A percentile compares a stretch with the other conserved stretches of the same genome.
These are phyloP conservation scores for Aureococcus anophagefferens DNA, from an alignment of 108 stramenopile species.

Conservation along the genomic window DNA sequence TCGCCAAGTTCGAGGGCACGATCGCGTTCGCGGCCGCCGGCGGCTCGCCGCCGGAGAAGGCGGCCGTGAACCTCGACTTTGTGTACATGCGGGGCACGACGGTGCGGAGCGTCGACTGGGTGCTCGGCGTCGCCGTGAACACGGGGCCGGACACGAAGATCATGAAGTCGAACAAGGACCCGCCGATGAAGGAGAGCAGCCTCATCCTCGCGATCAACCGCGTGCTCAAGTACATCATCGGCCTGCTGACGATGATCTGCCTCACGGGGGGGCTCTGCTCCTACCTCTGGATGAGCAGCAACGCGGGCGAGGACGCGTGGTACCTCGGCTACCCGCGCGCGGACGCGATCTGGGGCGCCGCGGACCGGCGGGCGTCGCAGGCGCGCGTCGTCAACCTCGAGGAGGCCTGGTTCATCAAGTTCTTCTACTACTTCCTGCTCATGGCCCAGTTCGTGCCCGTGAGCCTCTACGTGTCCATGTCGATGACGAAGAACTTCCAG, in stretches of 20 bases:
- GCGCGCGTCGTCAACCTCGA: too few species aligned
- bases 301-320: constrained; percentile 25
- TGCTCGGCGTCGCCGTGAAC: constrained; percentile 79
- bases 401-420: too few species aligned
- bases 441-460: constrained; percentile 58
- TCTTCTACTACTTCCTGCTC: constrained; percentile 67
- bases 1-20: constrained; percentile 74
- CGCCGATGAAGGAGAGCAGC: constrained; percentile 80
- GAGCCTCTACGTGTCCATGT: constrained; percentile 47
- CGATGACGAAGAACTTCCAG: constrained; percentile 43
- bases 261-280: constrained; percentile 18
- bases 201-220: constrained; percentile 52
- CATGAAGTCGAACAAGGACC: constrained; percentile 70
- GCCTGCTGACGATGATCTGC: constrained; percentile 15
- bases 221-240: constrained; percentile 31
- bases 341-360: constrained; percentile 21
- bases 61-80: too few species aligned
- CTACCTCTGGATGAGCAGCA: constrained; percentile 18
- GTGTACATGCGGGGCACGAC: constrained; percentile 82
- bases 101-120: constrained; percentile 91
- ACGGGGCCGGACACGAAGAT: constrained; percentile 90
- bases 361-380: not conserved
- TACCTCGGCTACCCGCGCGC: constrained; percentile 23
- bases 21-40: constrained; percentile 39
- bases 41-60: constrained; percentile 67